phyloP scores from a whole-genome alignment of 1,139 yeast genomes.

The Blastobotrys persicus region DNA sequence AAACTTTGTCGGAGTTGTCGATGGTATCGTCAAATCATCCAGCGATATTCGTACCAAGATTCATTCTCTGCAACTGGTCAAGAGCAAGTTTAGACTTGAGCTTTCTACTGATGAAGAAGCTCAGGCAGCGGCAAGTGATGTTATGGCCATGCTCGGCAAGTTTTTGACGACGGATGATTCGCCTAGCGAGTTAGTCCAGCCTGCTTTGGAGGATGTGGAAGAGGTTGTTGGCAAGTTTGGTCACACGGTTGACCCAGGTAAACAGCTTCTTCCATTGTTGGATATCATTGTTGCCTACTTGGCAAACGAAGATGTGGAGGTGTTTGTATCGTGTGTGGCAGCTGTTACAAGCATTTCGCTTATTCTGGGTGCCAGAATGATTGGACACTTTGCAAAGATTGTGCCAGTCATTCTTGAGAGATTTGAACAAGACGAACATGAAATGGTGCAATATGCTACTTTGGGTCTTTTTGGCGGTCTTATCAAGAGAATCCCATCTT shows the following conservation, averaged over 20 bases:
- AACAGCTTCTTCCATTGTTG: not conserved
- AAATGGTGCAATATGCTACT: conserved; percentile 48
- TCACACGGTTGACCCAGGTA: conserved; percentile 14
- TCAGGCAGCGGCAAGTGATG: conserved; percentile 35
- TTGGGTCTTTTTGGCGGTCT: conserved; percentile 71
- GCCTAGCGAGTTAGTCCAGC: conserved; percentile 53
- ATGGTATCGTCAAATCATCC: conserved; percentile 47
- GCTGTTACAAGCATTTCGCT: conserved; percentile 68
- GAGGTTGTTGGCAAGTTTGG: conserved; percentile 64
- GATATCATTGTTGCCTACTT: not conserved
- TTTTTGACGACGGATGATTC: not conserved
- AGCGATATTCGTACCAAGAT: conserved; percentile 30
- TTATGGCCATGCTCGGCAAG: conserved; percentile 8
- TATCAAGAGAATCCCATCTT: conserved; percentile 82
- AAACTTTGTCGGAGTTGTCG: conserved; percentile 63
- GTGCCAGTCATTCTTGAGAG: conserved; percentile 70
- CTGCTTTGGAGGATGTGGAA: conserved; percentile 68
- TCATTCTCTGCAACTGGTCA: conserved; percentile 52
- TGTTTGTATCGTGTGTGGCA: conserved; percentile 72
- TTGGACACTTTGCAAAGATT: conserved; percentile 81
- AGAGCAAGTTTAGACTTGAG: conserved; percentile 60
- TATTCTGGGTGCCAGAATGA: conserved; percentile 77
- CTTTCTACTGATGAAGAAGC: conserved; percentile 36
- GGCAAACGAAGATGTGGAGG: conserved; percentile 47
- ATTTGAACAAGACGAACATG: conserved; percentile 44